Base-by-base conservation (phyloP, 495 filamentous ascomycete species). In the Venustampulla echinocandica region DNA sequence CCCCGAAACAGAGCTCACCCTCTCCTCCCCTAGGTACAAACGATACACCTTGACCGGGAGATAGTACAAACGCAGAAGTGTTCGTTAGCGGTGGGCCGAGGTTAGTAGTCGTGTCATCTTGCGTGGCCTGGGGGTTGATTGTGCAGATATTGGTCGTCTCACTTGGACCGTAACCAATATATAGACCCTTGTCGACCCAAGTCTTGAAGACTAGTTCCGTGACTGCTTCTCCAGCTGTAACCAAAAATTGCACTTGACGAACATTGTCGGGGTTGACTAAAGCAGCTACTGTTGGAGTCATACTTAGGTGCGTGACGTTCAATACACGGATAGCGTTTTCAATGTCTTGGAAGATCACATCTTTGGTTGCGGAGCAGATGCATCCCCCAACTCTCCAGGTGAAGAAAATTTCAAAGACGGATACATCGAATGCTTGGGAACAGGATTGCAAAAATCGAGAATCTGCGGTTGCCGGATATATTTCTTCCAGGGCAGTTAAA, bases 1-100 rank as follows among this genome's bases (percentile, higher is more conserved):
- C 87, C n/a, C 84, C 86, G 59, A 89, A 88, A 52, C 78, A 86
- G n/a, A 90, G 61, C 60, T 90, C 84, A 14, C 87, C 87, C 30
- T 84, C 62, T 39, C 71, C 78, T n/a, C 86, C 86, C 0, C 71
- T 53, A 0, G 83, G 84, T 6, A 84, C 59, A 2, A 78, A 25
- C 3, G 62, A 49, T 10, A 71, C 58, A 5, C 62, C 58, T 1
- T 59, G 55, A 56, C 74, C 75, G 6, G 62, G 62, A 10, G 61
- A 64, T 3, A 86, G 50, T 13, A 90, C 73, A 50, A 90, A 81
- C 0, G 74, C 74, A 5, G 82, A 89, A 0, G 81, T 90, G 47
- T 85, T 90, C 10, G 63, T 61, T 7, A 90, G 70, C 2, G 81
- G 72, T 45, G 65, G 63, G 0, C 86, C 87, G 35, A 90, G 74